phyloP scores from a whole-genome alignment of 495 filamentous ascomycete genomes.

The Tuber microsphaerosporum region DNA sequence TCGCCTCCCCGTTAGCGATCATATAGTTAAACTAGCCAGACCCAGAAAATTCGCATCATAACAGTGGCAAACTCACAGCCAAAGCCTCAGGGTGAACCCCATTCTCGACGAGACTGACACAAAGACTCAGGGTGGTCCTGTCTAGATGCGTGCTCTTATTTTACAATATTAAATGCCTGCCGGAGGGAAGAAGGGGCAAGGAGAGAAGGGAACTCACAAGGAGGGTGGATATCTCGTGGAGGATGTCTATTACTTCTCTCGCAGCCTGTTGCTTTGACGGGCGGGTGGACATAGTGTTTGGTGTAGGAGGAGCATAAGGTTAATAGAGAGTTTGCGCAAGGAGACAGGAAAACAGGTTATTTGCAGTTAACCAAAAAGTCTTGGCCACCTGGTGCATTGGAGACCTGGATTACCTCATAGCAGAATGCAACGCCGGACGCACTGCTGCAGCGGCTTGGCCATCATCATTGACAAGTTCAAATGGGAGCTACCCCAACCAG shows the following conservation, averaged over 20 bases:
- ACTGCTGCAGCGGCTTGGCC: no score
- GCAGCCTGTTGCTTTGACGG: slow-evolving; percentile 64
- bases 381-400: no score
- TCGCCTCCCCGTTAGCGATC: not conserved
- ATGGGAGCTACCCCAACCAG: no score
- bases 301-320: no score
- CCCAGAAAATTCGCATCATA: not conserved
- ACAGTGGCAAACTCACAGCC: slow-evolving; percentile 56
- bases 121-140: slow-evolving; percentile 80
- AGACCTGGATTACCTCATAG: no score
- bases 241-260: slow-evolving; percentile 90
- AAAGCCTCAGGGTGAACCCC: slow-evolving; percentile 93
- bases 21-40: not conserved
- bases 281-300: slow-evolving; percentile 20
- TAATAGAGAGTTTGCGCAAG: no score
- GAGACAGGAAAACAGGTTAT: no score
- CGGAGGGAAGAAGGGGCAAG: slow-evolving; percentile 13
- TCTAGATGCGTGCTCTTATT: slow-evolving; percentile 84
- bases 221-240: slow-evolving; percentile 86
- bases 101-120: slow-evolving; percentile 93
- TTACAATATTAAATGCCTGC: slow-evolving; percentile 7
- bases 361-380: no score
- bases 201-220: slow-evolving; percentile 52
- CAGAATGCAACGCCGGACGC: no score
- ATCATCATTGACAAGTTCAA: no score